Conservation (phyloP, 371 early-diverging fungal species). For the Caulochytrium protostelioides region DNA sequence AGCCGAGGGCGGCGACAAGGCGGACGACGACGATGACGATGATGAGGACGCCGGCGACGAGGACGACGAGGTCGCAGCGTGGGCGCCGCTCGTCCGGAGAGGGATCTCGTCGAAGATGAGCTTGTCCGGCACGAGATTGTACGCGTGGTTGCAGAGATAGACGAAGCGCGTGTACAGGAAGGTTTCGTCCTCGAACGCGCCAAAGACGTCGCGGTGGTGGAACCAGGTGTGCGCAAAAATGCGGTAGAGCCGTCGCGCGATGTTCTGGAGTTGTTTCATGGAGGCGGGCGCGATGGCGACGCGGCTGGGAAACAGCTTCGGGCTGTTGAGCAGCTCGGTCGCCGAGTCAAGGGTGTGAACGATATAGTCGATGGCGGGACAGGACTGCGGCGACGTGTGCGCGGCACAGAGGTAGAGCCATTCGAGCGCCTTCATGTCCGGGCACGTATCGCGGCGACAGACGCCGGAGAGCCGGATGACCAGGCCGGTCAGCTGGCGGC, state of each 20-base stretch:
- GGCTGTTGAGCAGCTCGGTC: conserved; percentile 49
- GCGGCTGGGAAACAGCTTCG: conserved; percentile 55
- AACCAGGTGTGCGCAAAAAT: conserved; percentile 86
- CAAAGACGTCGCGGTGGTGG: conserved; percentile 71
- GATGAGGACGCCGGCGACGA: background rate
- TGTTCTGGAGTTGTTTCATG: conserved; percentile 59
- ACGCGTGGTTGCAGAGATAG: too few species aligned
- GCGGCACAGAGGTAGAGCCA: conserved; percentile 84
- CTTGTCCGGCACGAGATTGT: too few species aligned
- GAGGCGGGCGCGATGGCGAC: conserved; percentile 22
- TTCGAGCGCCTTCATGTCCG: conserved; percentile 81
- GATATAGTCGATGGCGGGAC: conserved; percentile 77
- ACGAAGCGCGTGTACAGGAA: too few species aligned
- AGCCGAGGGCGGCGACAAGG: background rate
- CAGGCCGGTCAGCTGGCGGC: conserved; percentile 56
- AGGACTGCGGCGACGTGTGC: conserved; percentile 61
- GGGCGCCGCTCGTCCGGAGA: too few species aligned
- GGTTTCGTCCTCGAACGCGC: conserved; percentile 68
- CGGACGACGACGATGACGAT: background rate
- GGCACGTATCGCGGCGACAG: conserved; percentile 58
- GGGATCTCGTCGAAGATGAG: too few species aligned
- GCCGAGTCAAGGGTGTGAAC: conserved; percentile 82
- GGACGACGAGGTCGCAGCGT: too few species aligned
- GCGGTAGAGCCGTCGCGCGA: conserved; percentile 76
- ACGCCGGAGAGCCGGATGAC: conserved; percentile 49